Percentiles rank a stretch among this genome's conserved stretches.
These are phyloP conservation scores for Colletotrichum echinochloae DNA, from an alignment of 2,329 filamentous ascomycete species.

Conservation along the genomic window DNA sequence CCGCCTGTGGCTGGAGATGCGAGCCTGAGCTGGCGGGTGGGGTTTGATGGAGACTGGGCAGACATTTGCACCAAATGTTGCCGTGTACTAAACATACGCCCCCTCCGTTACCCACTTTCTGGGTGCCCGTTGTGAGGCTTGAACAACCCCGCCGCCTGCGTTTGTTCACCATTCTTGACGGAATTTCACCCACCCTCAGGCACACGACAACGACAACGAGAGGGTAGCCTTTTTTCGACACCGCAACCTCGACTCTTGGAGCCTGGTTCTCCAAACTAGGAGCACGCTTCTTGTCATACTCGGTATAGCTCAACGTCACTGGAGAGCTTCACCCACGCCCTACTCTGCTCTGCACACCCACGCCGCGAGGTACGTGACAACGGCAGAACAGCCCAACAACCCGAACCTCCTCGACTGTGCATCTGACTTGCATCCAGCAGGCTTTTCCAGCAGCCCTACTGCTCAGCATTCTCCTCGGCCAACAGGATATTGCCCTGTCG, in stretches of 20 bases:
- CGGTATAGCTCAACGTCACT: conserved; percentile 18
- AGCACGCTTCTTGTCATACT: conserved; percentile 9
- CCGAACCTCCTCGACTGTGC: conserved; percentile 32
- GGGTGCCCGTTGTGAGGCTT: conserved; percentile 33
- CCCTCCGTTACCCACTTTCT: conserved; percentile 38
- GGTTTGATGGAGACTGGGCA: not conserved
- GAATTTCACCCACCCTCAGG: conserved; percentile 24
- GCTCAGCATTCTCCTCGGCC: conserved; percentile 22
- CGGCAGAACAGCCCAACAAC: conserved; percentile 23
- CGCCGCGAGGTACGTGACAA: conserved; percentile 1
- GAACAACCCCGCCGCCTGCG: conserved; percentile 19
- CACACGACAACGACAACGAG: conserved; percentile 22
- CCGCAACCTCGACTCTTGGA: conserved; percentile 24
- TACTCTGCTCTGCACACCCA: not conserved
- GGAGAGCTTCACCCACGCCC: not conserved
- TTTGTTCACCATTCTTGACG: conserved; percentile 19
- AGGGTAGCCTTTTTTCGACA: conserved; percentile 13
- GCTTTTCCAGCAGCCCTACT: conserved; percentile 38
- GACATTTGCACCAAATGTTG: not conserved
- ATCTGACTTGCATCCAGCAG: conserved; percentile 38
- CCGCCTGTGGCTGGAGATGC: conserved; percentile 27
- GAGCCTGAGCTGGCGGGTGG: conserved; percentile 22
- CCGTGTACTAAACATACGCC: conserved; percentile 13
- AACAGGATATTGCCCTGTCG: conserved; percentile 32
- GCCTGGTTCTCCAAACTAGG: conserved; percentile 18